Conservation (phyloP, 73 alveolate genomes). For the Paramecium biaurelia region DNA sequence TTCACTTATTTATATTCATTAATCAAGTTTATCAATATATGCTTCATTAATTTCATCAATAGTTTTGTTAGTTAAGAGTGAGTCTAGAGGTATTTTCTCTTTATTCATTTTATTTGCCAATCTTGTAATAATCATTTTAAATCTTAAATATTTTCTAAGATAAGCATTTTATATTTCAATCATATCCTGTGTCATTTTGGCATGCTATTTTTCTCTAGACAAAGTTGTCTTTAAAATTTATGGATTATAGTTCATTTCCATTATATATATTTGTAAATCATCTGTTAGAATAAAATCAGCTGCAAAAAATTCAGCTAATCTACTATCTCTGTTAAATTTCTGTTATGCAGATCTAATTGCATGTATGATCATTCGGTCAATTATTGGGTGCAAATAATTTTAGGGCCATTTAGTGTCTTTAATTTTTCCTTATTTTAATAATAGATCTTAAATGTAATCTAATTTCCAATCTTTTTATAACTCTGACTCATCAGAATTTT, state of each 20-base stretch:
- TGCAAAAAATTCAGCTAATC: slow-evolving; percentile 58
- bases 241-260: slow-evolving; percentile 61
- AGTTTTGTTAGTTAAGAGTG: background rate
- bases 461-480: slow-evolving; percentile 51
- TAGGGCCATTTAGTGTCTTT: slow-evolving; percentile 51
- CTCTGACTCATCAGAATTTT: slow-evolving; percentile 23
- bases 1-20: background rate
- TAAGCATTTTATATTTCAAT: slow-evolving; percentile 34
- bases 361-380: slow-evolving; percentile 51
- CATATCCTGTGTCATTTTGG: slow-evolving; percentile 37
- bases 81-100: background rate
- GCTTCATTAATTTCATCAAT: slow-evolving; percentile 2
- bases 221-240: slow-evolving; percentile 2
- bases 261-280: slow-evolving; percentile 26
- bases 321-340: slow-evolving; percentile 35
- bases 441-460: slow-evolving; percentile 32
- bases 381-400: slow-evolving; percentile 46
- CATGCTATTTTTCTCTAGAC: background rate
- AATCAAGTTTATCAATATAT: slow-evolving; percentile 8
- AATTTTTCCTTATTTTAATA: slow-evolving; percentile 26
- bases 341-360: slow-evolving; percentile 24
- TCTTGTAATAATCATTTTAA: background rate
- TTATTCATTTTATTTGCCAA: background rate
- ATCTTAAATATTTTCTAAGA: slow-evolving; percentile 41
- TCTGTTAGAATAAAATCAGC: slow-evolving; percentile 53